Percentiles rank a stretch among this genome's conserved stretches.
Conservation (phyloP, 805 yeast genomes). For the Ogataea ramenticola region DNA sequence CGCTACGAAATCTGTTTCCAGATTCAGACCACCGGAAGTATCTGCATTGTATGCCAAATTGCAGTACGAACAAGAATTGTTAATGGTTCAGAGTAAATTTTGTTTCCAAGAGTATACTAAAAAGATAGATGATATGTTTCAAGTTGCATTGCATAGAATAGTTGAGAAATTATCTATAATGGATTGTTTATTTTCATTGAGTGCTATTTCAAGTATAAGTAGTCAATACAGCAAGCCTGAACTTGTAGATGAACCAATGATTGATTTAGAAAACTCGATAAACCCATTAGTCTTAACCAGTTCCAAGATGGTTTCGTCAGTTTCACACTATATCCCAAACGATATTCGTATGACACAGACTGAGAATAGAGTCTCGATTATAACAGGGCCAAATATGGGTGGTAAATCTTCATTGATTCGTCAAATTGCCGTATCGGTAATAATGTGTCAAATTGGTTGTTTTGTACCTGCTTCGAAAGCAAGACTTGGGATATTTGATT, state of each 20-base stretch:
- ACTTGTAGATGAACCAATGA: slow-evolving; percentile 37
- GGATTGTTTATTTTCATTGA: slow-evolving; percentile 63
- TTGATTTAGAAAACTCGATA: slow-evolving; percentile 50
- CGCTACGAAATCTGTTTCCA: slow-evolving; percentile 57
- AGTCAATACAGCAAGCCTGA: slow-evolving; percentile 43
- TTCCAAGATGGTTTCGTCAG: slow-evolving; percentile 7
- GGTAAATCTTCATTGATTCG: slow-evolving; percentile 76
- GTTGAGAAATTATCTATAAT: slow-evolving; percentile 44
- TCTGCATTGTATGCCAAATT: slow-evolving; percentile 42
- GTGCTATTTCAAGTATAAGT: slow-evolving; percentile 46
- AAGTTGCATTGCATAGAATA: slow-evolving; percentile 29
- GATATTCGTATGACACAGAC: slow-evolving; percentile 42
- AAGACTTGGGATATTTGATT: slow-evolving; percentile 50
- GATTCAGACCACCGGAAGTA: slow-evolving; percentile 65
- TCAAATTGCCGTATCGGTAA: slow-evolving; percentile 61
- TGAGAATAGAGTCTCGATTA: slow-evolving; percentile 48
- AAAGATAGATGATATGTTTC: slow-evolving; percentile 31
- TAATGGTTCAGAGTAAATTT: slow-evolving; percentile 37
- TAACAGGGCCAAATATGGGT: slow-evolving; percentile 89
- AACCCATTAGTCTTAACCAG: slow-evolving; percentile 23
- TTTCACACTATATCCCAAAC: slow-evolving; percentile 53
- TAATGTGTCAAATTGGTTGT: slow-evolving; percentile 75
- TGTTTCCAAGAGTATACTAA: slow-evolving; percentile 37
- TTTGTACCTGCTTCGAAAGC: slow-evolving; percentile 64
- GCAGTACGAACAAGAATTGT: slow-evolving; percentile 53